phyloP scores from a whole-genome alignment of 2,329 filamentous ascomycete species.

The Blastomyces silverae region DNA sequence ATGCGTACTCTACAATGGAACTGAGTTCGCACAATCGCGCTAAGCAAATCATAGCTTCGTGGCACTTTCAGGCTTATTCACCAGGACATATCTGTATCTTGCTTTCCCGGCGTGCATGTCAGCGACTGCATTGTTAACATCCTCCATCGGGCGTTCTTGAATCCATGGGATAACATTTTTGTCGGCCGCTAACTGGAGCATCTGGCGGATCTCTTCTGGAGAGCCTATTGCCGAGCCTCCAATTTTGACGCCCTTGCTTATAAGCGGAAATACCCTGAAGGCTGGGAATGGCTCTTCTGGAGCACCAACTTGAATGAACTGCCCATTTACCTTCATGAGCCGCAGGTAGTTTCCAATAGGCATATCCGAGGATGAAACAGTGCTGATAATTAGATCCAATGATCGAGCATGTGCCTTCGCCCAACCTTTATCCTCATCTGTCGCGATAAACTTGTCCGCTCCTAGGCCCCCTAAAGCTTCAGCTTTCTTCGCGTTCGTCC shows the following conservation, averaged over 20 bases:
- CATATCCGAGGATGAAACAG: slow-evolving; percentile 56
- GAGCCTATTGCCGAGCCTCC: slow-evolving; percentile 45
- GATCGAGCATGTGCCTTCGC: slow-evolving; percentile 42
- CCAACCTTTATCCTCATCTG: slow-evolving; percentile 52
- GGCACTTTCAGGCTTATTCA: slow-evolving; percentile 32
- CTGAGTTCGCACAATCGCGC: neutral
- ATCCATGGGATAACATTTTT: slow-evolving; percentile 42
- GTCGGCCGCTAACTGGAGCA: slow-evolving; percentile 40
- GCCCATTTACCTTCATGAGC: slow-evolving; percentile 54
- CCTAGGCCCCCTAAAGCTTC: slow-evolving; percentile 49
- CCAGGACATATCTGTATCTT: slow-evolving; percentile 43
- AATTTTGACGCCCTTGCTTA: slow-evolving; percentile 50
- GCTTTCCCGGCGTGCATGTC: slow-evolving; percentile 44
- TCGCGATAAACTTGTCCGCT: slow-evolving; percentile 52
- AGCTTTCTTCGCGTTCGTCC: slow-evolving; percentile 44
- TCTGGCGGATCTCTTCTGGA: slow-evolving; percentile 39
- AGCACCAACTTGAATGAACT: slow-evolving; percentile 60
- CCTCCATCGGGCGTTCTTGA: slow-evolving; percentile 37
- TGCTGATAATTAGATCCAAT: slow-evolving; percentile 52
- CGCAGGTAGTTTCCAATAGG: slow-evolving; percentile 56
- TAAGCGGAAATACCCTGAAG: slow-evolving; percentile 53
- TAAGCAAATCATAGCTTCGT: slow-evolving; percentile 28
- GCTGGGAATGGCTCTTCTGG: slow-evolving; percentile 54
- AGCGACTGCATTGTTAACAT: slow-evolving; percentile 39
- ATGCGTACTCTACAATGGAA: too few species aligned